phyloP scores from a whole-genome alignment of 768 basidiomycete species.

The Leccinum fibrillosum region DNA sequence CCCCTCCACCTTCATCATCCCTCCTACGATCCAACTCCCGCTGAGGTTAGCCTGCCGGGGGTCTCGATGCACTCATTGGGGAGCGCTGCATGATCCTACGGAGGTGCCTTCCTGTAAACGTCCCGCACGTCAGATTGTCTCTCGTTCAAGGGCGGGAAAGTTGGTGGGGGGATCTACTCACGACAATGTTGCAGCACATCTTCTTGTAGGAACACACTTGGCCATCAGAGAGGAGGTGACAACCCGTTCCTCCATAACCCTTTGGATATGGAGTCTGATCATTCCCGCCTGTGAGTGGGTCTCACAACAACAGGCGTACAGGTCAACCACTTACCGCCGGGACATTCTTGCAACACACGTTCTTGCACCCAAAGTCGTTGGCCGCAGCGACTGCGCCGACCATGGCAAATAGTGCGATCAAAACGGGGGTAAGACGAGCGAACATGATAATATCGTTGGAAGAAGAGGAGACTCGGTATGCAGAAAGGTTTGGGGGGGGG shows the following conservation, averaged over 20 bases:
- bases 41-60: too few relatives aligned
- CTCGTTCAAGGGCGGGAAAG: too few relatives aligned
- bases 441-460: slow-evolving; percentile 3
- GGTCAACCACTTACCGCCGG: not conserved
- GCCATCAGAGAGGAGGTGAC: not conserved
- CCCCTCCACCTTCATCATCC: not conserved
- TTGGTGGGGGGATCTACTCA: not conserved
- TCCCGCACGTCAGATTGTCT: not conserved
- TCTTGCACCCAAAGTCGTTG: too few relatives aligned
- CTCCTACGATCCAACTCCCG: not conserved
- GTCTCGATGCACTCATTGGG: not conserved
- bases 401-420: not conserved
- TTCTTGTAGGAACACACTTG: not conserved
- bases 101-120: too few relatives aligned
- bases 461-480: not conserved
- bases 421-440: not conserved
- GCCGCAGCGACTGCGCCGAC: not conserved
- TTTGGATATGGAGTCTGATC: not conserved
- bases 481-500: not conserved
- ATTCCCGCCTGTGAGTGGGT: not conserved
- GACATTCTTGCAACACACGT: not conserved
- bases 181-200: slow-evolving; percentile 1
- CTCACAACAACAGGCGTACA: too few relatives aligned
- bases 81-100: not conserved
- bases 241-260: not conserved